phyloP scores from a whole-genome alignment of 306 rosid species.

The Rosa lucieae region DNA sequence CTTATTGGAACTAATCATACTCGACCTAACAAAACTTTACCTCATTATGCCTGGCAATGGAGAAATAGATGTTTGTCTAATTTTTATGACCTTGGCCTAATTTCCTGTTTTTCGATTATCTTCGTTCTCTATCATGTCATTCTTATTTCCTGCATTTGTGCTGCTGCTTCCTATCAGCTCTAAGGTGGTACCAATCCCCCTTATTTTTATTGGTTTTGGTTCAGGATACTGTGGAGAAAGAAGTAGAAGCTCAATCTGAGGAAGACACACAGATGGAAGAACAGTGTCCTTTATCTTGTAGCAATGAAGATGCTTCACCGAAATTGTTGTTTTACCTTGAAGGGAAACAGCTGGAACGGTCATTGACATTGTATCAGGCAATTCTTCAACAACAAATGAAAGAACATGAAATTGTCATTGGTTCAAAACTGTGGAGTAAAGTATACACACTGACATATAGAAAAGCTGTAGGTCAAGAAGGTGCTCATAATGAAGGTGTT shows the following conservation, averaged over 20 bases:
- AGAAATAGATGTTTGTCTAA: neutral
- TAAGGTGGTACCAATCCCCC: neutral
- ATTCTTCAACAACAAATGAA: constrained; percentile 64
- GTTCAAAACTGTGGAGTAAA: constrained; percentile 67
- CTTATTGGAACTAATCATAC: neutral
- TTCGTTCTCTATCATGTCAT: neutral
- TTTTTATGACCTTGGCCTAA: neutral
- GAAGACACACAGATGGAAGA: constrained; percentile 39
- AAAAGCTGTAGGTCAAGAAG: constrained; percentile 41
- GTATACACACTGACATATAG: constrained; percentile 69
- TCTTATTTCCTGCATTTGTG: neutral
- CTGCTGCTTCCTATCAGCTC: constrained; percentile 7
- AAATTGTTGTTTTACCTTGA: constrained; percentile 74
- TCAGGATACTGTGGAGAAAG: constrained; percentile 51
- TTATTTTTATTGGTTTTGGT: constrained; percentile 25
- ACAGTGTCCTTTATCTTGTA: constrained; percentile 43
- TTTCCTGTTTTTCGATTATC: no score
- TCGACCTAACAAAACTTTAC: neutral
- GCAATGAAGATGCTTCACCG: constrained; percentile 42
- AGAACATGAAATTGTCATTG: constrained; percentile 53
- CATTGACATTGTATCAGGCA: constrained; percentile 77
- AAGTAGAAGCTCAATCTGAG: constrained; percentile 42
- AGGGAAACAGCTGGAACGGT: constrained; percentile 59
- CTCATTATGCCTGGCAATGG: neutral
- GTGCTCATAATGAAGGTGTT: constrained; percentile 31